Base-by-base conservation (phyloP, 116 monocot genomes). In the Cymodocea nodosa region DNA sequence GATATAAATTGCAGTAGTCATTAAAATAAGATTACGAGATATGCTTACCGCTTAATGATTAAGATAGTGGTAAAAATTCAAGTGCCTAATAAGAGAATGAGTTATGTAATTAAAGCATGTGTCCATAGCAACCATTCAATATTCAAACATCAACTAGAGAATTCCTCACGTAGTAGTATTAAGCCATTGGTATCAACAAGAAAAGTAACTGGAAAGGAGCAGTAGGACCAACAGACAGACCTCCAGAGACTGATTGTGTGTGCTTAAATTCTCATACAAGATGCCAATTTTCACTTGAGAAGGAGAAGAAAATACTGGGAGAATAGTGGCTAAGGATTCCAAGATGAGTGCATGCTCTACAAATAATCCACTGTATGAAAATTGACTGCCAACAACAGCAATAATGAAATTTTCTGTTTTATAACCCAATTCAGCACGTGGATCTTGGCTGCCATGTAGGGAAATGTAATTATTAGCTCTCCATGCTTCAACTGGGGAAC, bases 311-410 rank as follows among this genome's bases (percentile, higher is more conserved):
- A 89, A 76, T 30, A 78, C 63, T 44, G 77, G 65, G 25, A 78
- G 65, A 60, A 92, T 62, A 34, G 84, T 81, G 55, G 72, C 50
- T 57, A 98, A 71, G 61, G 84, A 84, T 74, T 86, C 78, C 72
- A 98, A 81, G 60, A 98, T 68, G 44, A 98, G 82, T 18, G 84
- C 84, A 66, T 82, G 81, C 68, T 98, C 98, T 52, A 98, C 60
- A 75, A 75, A 80, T 58, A 79, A 68, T 50, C 92, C 98, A 65
- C 89, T 92, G 65, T 92, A 98, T 54, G 76, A 78, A 79, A 89
- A 89, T 68, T 86, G 84, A 79, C 92, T 92, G 23, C 92, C 82
- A 63, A 83, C 79, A 55, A 98, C 65, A 52, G 79, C 76, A 76
- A 98, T 83, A 40, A 98, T 16, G 82, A 98, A 89, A 75, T 98